phyloP scores from a whole-genome alignment of 441 rosid genomes.

The Gossypium schwendimanii region DNA sequence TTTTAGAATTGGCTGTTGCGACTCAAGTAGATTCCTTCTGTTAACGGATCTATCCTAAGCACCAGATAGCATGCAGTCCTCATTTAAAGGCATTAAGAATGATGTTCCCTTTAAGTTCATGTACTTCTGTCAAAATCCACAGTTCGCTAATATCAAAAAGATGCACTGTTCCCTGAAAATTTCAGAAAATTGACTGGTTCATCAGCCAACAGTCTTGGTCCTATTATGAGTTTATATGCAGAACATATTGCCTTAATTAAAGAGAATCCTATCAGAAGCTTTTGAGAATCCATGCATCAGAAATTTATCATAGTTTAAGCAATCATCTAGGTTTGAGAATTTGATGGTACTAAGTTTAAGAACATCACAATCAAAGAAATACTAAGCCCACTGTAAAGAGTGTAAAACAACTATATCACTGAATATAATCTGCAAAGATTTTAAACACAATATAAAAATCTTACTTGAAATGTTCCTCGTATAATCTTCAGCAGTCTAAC shows the following conservation, averaged over 20 bases:
- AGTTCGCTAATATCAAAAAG: neutral
- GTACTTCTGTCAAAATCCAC: neutral
- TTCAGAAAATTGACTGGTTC: neutral
- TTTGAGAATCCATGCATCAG: neutral
- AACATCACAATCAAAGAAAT: neutral
- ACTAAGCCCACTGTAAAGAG: neutral
- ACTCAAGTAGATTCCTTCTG: neutral
- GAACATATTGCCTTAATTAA: neutral
- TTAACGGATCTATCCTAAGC: neutral
- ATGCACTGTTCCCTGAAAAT: neutral
- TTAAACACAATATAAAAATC: conserved; percentile 14
- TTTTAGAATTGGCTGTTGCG: conserved; percentile 2
- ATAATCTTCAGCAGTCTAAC: conserved; percentile 80
- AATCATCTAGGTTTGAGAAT: neutral
- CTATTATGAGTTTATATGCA: neutral
- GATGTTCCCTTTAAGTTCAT: neutral
- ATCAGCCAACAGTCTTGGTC: neutral
- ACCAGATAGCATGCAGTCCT: conserved; percentile 17
- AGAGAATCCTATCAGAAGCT: neutral
- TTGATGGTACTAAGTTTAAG: neutral
- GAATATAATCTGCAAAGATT: neutral
- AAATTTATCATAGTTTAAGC: neutral
- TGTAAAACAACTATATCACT: neutral
- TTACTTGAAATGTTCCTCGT: conserved; percentile 91
- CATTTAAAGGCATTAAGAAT: neutral